Percentiles rank a stretch among this genome's conserved stretches.
Evolutionary conservation across 805 yeast genomes (phyloP).

Genomic region (Nakazawaea wyomingensis): DNA sequence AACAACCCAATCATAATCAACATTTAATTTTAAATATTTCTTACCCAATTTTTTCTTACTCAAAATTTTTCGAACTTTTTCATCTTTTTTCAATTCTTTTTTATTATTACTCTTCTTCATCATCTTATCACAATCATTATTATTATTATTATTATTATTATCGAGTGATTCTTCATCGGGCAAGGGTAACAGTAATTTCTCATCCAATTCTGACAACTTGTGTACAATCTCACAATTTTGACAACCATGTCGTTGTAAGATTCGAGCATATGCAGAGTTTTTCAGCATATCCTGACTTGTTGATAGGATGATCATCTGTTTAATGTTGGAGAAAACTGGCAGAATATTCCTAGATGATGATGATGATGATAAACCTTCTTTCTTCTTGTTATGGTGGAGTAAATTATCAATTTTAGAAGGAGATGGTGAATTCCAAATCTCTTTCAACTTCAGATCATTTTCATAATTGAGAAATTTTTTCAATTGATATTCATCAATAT

Average conservation of each 20-base stretch:
- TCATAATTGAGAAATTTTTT: neutral
- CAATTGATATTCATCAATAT: conserved; percentile 1
- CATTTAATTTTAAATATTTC: neutral
- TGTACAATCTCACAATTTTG: neutral
- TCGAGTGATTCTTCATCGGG: no score
- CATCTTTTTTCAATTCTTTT: neutral
- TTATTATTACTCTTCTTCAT: neutral
- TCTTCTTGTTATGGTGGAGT: no score
- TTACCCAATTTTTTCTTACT: conserved; percentile 6
- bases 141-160: no score
- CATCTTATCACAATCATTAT: neutral
- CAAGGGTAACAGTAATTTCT: neutral
- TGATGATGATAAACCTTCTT: no score
- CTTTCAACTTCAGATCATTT: conserved; percentile 6
- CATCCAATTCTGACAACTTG: neutral
- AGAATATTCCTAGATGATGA: no score
- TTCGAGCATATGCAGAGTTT: conserved; percentile 6
- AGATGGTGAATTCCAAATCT: conserved; percentile 5
- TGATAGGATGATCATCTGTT: neutral
- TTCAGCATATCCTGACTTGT: conserved; percentile 2
- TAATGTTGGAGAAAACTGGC: neutral
- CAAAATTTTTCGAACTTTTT: neutral
- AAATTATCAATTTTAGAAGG: neutral
- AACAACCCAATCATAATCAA: conserved; percentile 12
- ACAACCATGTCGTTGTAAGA: conserved; percentile 10